phyloP scores from a whole-genome alignment of 2,329 filamentous ascomycete genomes.

The Pseudogymnoascus sp. region DNA sequence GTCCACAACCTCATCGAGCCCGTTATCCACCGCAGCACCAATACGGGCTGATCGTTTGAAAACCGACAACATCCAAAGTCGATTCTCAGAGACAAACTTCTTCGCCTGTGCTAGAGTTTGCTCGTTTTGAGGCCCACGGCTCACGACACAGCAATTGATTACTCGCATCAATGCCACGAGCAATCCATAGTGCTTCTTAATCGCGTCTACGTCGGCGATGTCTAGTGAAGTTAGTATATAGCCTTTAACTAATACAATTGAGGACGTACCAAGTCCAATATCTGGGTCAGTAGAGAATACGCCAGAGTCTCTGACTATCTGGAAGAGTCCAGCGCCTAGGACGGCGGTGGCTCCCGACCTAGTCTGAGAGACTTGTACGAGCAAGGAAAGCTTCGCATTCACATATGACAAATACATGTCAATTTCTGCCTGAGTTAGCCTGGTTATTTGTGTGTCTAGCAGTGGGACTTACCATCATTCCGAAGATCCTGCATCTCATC shows the following conservation, averaged over 20 bases:
- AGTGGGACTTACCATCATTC: conserved; percentile 42
- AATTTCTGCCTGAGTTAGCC: conserved; percentile 25
- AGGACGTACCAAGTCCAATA: conserved; percentile 61
- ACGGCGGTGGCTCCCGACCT: conserved; percentile 76
- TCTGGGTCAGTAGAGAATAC: conserved; percentile 89
- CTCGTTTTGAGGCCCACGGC: conserved; percentile 72
- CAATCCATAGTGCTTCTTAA: conserved; percentile 55
- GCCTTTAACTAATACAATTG: neutral
- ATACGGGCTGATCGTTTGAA: conserved; percentile 86
- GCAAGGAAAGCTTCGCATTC: conserved; percentile 69
- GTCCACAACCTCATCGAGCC: conserved; percentile 55
- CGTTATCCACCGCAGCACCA: conserved; percentile 40
- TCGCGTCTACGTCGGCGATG: conserved; percentile 22
- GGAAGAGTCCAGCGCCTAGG: conserved; percentile 83
- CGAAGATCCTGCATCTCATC: conserved; percentile 58
- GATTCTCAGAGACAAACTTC: conserved; percentile 72
- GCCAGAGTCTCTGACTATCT: conserved; percentile 69
- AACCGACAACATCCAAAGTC: conserved; percentile 75
- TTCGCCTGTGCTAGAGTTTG: conserved; percentile 65
- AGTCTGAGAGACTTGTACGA: conserved; percentile 78
- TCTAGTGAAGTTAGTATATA: conserved; percentile 20
- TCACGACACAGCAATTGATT: conserved; percentile 72
- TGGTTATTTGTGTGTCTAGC: neutral
- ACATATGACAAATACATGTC: conserved; percentile 37
- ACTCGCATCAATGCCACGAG: conserved; percentile 75